Base-by-base conservation (phyloP, 1,284 basidiomycete genomes). In the Inonotus hispidus region DNA sequence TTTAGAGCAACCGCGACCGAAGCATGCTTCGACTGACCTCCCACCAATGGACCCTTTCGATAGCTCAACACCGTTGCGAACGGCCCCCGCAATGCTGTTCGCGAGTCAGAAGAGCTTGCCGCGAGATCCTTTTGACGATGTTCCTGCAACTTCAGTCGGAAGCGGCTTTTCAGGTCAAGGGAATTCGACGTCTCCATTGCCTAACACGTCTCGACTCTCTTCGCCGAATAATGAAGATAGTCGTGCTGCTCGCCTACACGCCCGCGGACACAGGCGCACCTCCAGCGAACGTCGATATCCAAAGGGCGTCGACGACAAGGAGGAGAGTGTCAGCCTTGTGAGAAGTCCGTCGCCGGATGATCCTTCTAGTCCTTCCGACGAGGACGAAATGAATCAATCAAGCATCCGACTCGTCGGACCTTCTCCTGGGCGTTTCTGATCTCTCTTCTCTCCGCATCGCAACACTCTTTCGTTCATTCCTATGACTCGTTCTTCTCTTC, bases 281-380 rank as follows among this genome's bases (percentile, higher is more conserved):
- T 66, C 35, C 71, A 71, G 37, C 64, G 68, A 56, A 68, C 67
- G 21, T 27, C 66, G 53, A 69, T 78, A 77, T 59, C 76, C 75
- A 19, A 65, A 68, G 53, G 61, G 64, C 14, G 67, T 58, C n/a
- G 74, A 74, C 41, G 76, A 78, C 62, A 68, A 63, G 59, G 76
- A 77, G 64, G 75, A 78, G 68, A 77, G 73, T 63, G 62, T 71
- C 63, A 73, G 73, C 49, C 67, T 78, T 35, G 74, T 71, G 68
- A 66, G 68, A 38, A 64, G 68, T 19, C 60, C 64, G 23, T 68
- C 68, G 54, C 46, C 53, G 6, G 61, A 62, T 39, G 56, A 54
- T 29, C 53, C 58, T 53, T 59, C 56, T 6, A 41, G 25, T 13
- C 41, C 32, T 8, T 59, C 56, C 3, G 59, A 58, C 14, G 57